Conservation (phyloP, 2,329 filamentous ascomycete species). For the Arthrobotrys megalospora region DNA sequence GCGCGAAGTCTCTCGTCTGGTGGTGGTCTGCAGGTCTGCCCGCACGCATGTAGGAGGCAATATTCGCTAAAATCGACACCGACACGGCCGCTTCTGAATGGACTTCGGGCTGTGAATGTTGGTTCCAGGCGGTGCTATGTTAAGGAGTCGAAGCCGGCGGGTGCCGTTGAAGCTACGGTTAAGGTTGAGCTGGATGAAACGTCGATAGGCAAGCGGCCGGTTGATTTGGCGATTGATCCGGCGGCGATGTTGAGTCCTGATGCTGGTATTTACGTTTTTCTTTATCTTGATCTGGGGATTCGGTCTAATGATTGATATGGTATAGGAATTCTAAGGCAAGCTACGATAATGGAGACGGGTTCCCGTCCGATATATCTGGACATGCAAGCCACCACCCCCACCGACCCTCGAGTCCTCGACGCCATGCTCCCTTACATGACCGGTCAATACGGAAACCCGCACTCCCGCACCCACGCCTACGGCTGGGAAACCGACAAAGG, state of each 20-base stretch:
- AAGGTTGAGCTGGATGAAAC: slow-evolving; percentile 26
- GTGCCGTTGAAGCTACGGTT: slow-evolving; percentile 43
- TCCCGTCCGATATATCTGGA: slow-evolving; percentile 96
- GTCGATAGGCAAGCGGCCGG: slow-evolving; percentile 43
- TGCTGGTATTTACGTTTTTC: slow-evolving; percentile 26
- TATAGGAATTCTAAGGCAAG: slow-evolving; percentile 86
- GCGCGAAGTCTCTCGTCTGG: slow-evolving; percentile 25
- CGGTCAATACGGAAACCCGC: slow-evolving; percentile 94
- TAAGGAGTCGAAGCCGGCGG: slow-evolving; percentile 43
- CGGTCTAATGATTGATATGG: neutral
- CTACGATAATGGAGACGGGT: slow-evolving; percentile 92
- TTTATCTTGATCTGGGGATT: neutral
- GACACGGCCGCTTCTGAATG: slow-evolving; percentile 12
- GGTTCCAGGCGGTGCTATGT: slow-evolving; percentile 38
- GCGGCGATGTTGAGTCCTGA: slow-evolving; percentile 58
- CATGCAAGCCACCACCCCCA: slow-evolving; percentile 96
- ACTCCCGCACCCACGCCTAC: slow-evolving; percentile 97
- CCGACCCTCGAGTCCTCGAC: slow-evolving; percentile 94
- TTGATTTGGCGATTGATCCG: slow-evolving; percentile 46
- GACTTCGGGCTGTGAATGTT: neutral
- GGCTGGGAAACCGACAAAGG: slow-evolving; percentile 98
- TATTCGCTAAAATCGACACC: slow-evolving; percentile 18
- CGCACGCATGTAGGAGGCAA: slow-evolving; percentile 3
- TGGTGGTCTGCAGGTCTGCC: slow-evolving; percentile 1
- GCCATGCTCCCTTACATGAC: slow-evolving; percentile 96